Conservation (phyloP, 495 filamentous ascomycete genomes). For the Pseudomonodictys pantanalensis region DNA sequence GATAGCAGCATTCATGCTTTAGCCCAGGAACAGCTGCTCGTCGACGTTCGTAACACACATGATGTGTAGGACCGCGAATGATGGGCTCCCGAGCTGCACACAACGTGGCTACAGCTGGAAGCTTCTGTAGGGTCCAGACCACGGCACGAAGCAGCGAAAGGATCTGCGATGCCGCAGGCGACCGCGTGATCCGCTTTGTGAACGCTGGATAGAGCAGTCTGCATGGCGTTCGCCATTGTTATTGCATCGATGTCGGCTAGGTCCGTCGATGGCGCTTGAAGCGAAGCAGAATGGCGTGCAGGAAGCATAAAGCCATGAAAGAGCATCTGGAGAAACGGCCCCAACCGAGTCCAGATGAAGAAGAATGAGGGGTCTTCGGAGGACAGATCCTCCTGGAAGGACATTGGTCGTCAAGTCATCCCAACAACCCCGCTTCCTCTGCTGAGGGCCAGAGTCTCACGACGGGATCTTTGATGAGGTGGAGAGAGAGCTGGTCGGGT, state of each 20-base stretch:
- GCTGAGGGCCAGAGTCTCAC: slow-evolving; percentile 7
- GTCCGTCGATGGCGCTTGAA: slow-evolving; percentile 30
- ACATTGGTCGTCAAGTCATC: slow-evolving; percentile 3
- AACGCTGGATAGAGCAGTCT: slow-evolving; percentile 8
- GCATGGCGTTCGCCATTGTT: slow-evolving; percentile 16
- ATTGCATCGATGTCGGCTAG: slow-evolving; percentile 25
- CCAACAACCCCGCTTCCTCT: slow-evolving; percentile 8
- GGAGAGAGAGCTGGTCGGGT: slow-evolving; percentile 18
- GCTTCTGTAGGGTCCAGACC: slow-evolving; percentile 2
- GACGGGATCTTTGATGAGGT: slow-evolving; percentile 31
- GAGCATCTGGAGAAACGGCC: slow-evolving; percentile 19
- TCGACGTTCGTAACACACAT: background rate
- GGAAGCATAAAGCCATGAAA: slow-evolving; percentile 29
- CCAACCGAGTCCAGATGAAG: slow-evolving; percentile 25
- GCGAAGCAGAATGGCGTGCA: slow-evolving; percentile 35
- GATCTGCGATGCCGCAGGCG: slow-evolving; percentile 10
- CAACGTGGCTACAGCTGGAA: slow-evolving; percentile 28
- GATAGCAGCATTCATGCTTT: slow-evolving; percentile 18
- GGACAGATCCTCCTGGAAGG: slow-evolving; percentile 7
- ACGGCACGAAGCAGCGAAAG: slow-evolving; percentile 5
- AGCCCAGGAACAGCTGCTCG: slow-evolving; percentile 18
- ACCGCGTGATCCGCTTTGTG: slow-evolving; percentile 29
- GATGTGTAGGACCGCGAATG: slow-evolving; percentile 10
- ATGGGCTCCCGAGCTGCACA: slow-evolving; percentile 6
- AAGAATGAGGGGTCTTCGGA: slow-evolving; percentile 1